Evolutionary conservation across 1,284 basidiomycete species (phyloP).

Genomic region (Peniophora sp.): DNA sequence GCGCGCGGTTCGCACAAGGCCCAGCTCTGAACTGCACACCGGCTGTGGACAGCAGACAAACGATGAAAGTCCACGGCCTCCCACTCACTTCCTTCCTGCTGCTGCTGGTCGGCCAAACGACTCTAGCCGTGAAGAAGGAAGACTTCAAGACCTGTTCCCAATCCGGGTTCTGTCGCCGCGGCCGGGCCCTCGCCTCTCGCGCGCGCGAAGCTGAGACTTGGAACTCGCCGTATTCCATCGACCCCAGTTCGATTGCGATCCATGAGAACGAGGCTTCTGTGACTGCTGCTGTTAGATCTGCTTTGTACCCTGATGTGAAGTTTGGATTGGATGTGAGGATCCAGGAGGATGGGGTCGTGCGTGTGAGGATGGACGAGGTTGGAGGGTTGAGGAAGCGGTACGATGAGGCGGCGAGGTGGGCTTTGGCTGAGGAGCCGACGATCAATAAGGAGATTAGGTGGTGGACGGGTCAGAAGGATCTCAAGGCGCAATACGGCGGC

Average conservation of each 20-base stretch:
- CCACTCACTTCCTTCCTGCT: conserved; percentile 16
- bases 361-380: conserved; percentile 83
- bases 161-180: conserved; percentile 85
- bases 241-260: conserved; percentile 42
- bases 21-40: background rate
- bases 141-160: conserved; percentile 92
- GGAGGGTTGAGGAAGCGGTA: conserved; percentile 74
- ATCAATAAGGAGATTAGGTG: conserved; percentile 50
- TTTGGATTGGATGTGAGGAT: conserved; percentile 78
- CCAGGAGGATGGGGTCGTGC: conserved; percentile 77
- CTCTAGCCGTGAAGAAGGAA: conserved; percentile 57
- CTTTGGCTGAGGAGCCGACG: conserved; percentile 63
- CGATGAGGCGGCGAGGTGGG: conserved; percentile 86
- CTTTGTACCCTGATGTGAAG: conserved; percentile 74
- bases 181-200: conserved; percentile 70
- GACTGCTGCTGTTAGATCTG: conserved; percentile 65
- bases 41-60: conserved; percentile 2
- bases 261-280: conserved; percentile 53
- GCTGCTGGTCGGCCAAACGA: conserved; percentile 18
- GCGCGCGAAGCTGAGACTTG: conserved; percentile 57
- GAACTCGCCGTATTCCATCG: conserved; percentile 80
- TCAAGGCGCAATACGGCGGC: conserved; percentile 52
- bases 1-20: background rate
- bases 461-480: conserved; percentile 53
- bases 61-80: conserved; percentile 12